Base-by-base conservation (phyloP, 1,284 basidiomycete genomes). In the Cryptococcus jaspeensis region DNA sequence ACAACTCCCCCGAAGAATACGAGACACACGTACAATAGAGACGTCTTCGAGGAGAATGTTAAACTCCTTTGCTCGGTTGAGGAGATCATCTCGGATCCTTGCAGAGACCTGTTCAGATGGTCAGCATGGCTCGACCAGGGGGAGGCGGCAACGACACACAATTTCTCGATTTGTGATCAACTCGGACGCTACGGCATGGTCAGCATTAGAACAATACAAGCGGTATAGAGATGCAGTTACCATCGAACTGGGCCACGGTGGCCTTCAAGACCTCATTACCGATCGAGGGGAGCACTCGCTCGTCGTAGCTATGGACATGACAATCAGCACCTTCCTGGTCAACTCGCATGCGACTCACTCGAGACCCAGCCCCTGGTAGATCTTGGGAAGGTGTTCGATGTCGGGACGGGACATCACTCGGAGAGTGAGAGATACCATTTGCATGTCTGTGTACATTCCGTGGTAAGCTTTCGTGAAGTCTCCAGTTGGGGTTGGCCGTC, bases 181-280 rank as follows among this genome's bases (percentile, higher is more conserved):
- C 79, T 99, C 95, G 18, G 95, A 94, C 42, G 95, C 73, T 68
- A 47, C 18, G 25, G 20, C 18, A 4, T 12, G 6, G 39, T 32
- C 18, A 39, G 40, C 23, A 25, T 25, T 22, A 2, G 16, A 38
- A 4, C 37, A 40, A 16, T 28, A 25, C 28, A 28, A 12, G 7
- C 35, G 16, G 35, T 16, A 16, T 37, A 36, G 22, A n/a, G 16
- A 18, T 12, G 9, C n/a, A 56, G 64, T 54, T 50, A 67, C 69
- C 95, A 78, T 99, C 95, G 67, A 98, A 99, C 76, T 99, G 95
- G 12, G 95, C 95, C 0, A 99, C 96, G 59, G 95, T 97, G 54
- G 90, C 90, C 81, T 99, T 99, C 66, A 97, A 77, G 32, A 99
- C 94, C 80, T 99, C 95, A 74, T 99, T 99, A 44, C 93, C 71